Evolutionary conservation across 2,329 filamentous ascomycete genomes (phyloP), one percentile per base, ranked within the genome.

Genomic region (Paracamarosporium sp.): DNA sequence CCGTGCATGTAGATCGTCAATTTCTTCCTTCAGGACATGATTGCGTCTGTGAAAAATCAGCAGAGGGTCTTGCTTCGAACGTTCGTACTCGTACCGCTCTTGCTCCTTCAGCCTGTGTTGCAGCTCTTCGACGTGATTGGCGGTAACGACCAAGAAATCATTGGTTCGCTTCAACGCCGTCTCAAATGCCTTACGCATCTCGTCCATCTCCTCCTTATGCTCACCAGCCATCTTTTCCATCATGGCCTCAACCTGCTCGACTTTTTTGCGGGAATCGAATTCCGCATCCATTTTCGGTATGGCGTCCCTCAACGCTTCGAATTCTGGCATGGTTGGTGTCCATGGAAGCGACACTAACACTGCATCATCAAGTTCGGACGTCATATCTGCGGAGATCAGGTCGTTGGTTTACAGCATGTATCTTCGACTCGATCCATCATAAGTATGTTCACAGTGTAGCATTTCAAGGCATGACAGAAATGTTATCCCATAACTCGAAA

Each of bases 261-360:
- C 15, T 20, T 31, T 17, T 33, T 47, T 47, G 25, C 27, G 44
- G 9, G 27, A 9, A 20, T 47, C 27, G 6, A 47, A 47, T 20
- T 47, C 44, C 9, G 44, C 27, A 20, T 47, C 44, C 25, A 47
- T 47, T 47, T 47, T 33, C 5, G 44, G 44, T 31, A 47, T 47
- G 8, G 27, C 44, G 28, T 47, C 44, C 17, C 20, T 31, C 5
- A 47, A 31, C 25, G 27, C 44, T 33, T 47, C 44, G n/a, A 31
- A 33, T 22, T 47, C 44, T 33, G 44, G 33, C 27, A 20, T 33
- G 12, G 44, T 47, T 6, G 44, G 44, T 20, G 44, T 47, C 44
- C 44, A 47, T 22, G 44, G 44, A 33, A 47, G 44, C 27, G 44
- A 47, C 25, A 46, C 27, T 15, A 46, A 9, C 5, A 30, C 43